Percentiles rank a stretch among this genome's conserved stretches.
Evolutionary conservation across 2,329 filamentous ascomycete genomes (phyloP).

Genomic region (Lasiodiplodia citricola): DNA sequence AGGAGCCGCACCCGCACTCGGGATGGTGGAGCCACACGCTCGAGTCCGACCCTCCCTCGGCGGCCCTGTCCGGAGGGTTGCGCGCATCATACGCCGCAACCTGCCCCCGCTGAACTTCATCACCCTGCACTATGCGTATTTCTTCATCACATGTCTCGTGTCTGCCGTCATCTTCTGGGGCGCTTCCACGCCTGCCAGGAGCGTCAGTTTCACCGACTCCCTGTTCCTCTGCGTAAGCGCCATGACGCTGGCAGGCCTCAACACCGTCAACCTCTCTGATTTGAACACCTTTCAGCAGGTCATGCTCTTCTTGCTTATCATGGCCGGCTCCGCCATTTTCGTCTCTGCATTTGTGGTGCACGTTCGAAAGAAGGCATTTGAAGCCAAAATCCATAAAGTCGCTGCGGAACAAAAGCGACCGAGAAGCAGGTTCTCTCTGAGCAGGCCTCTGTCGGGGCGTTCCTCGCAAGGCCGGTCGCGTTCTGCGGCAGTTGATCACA

Average conservation of each 20-base stretch:
- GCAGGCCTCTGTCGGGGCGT: constrained; percentile 30
- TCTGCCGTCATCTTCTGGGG: constrained; percentile 67
- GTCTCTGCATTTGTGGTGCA: constrained; percentile 69
- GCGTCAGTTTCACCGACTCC: constrained; percentile 66
- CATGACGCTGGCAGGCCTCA: constrained; percentile 71
- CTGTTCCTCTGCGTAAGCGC: constrained; percentile 70
- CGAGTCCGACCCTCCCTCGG: constrained; percentile 27
- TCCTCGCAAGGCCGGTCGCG: neutral
- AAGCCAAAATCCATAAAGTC: constrained; percentile 63
- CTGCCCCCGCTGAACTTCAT: constrained; percentile 64
- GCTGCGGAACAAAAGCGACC: constrained; percentile 41
- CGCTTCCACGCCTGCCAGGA: constrained; percentile 56
- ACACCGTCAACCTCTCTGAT: constrained; percentile 67
- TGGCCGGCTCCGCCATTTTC: constrained; percentile 70
- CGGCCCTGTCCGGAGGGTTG: constrained; percentile 30
- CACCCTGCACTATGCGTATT: constrained; percentile 71
- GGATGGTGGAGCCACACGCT: constrained; percentile 28
- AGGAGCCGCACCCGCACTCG: constrained; percentile 26
- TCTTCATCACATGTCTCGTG: constrained; percentile 61
- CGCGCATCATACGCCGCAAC: constrained; percentile 29
- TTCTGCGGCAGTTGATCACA: neutral
- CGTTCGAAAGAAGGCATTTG: constrained; percentile 66
- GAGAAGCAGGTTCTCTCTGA: constrained; percentile 7
- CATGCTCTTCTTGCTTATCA: constrained; percentile 67
- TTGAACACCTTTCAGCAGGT: constrained; percentile 73